Percentiles rank a stretch among this genome's conserved stretches.
Conservation (phyloP, 2,329 filamentous ascomycete species). For the Dactylellina sp. region DNA sequence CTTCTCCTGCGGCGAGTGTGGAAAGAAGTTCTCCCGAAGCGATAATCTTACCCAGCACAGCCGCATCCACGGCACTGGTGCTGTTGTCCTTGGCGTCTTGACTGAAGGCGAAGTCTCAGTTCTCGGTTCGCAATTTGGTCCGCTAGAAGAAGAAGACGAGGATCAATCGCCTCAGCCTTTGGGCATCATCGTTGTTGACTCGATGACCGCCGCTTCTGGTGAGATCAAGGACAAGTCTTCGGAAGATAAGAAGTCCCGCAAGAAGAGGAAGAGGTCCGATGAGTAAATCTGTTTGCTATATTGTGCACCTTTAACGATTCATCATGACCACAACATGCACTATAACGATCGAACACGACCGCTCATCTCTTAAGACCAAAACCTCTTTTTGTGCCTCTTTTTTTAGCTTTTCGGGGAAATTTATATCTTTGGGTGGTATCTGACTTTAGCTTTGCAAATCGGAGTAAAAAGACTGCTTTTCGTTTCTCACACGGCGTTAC, state of each 20-base stretch:
- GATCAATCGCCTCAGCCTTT: conserved; percentile 66
- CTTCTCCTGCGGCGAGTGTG: conserved; percentile 96
- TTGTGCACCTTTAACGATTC: conserved; percentile 48
- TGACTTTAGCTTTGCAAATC: conserved; percentile 58
- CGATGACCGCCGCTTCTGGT: conserved; percentile 78
- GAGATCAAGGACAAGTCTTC: conserved; percentile 63
- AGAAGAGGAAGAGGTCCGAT: conserved; percentile 66
- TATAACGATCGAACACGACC: conserved; percentile 58
- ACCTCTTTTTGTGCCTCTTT: conserved; percentile 52
- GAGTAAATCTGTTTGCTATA: conserved; percentile 59
- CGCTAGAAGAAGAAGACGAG: conserved; percentile 71
- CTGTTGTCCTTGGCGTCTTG: conserved; percentile 85
- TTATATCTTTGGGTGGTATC: conserved; percentile 60
- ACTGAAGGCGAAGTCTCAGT: conserved; percentile 75
- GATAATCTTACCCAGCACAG: conserved; percentile 98
- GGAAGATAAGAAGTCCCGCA: conserved; percentile 63
- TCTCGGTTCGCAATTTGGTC: conserved; percentile 57
- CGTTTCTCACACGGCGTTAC: conserved; percentile 47
- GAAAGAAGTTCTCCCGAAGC: conserved; percentile 98
- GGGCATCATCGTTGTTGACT: conserved; percentile 84
- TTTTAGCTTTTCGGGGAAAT: conserved; percentile 53
- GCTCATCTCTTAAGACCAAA: conserved; percentile 46
- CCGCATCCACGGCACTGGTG: conserved; percentile 88
- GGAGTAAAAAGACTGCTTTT: conserved; percentile 56
- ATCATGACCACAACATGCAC: conserved; percentile 49